Percentiles rank a stretch among this genome's conserved stretches.
phyloP scores from a whole-genome alignment of 768 basidiomycete genomes.

The Kwoniella bestiolae region DNA sequence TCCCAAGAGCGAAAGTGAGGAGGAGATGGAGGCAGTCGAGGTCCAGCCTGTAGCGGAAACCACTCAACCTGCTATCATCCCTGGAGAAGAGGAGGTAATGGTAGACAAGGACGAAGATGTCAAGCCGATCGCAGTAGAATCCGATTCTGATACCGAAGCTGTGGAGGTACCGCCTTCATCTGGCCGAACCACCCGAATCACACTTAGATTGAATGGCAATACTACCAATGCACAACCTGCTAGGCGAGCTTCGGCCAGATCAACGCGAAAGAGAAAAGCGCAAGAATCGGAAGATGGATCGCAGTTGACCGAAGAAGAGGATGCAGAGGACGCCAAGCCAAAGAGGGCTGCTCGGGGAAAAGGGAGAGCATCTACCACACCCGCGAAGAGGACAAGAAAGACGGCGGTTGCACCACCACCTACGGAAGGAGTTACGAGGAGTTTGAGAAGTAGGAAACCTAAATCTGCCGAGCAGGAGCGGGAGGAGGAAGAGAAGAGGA shows the following conservation, averaged over 20 bases:
- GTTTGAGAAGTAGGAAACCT: constrained; percentile 23
- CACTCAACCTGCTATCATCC: not conserved
- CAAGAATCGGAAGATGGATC: constrained; percentile 4
- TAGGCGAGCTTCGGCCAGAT: not conserved
- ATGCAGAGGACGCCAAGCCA: not conserved
- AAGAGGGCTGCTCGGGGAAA: not conserved
- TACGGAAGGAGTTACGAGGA: constrained; percentile 4
- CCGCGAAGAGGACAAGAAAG: not conserved
- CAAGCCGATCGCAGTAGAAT: not conserved
- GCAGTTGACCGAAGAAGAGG: not conserved
- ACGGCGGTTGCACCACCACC: not conserved
- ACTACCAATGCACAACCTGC: not conserved
- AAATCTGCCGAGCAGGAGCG: constrained; percentile 13
- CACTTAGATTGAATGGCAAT: constrained; percentile 7
- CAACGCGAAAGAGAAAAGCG: constrained; percentile 15
- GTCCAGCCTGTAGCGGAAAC: not conserved
- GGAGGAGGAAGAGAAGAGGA: constrained; percentile 17
- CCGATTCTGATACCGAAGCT: constrained; percentile 4
- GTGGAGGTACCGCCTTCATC: not conserved
- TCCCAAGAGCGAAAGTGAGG: constrained; percentile 15
- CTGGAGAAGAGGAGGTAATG: not conserved
- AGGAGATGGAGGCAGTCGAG: constrained; percentile 5
- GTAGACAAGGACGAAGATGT: not conserved
- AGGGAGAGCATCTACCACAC: not conserved
- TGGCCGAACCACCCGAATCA: constrained; percentile 16